Base-by-base conservation (phyloP, 805 yeast genomes). In the Isabelozyma gotoi region DNA sequence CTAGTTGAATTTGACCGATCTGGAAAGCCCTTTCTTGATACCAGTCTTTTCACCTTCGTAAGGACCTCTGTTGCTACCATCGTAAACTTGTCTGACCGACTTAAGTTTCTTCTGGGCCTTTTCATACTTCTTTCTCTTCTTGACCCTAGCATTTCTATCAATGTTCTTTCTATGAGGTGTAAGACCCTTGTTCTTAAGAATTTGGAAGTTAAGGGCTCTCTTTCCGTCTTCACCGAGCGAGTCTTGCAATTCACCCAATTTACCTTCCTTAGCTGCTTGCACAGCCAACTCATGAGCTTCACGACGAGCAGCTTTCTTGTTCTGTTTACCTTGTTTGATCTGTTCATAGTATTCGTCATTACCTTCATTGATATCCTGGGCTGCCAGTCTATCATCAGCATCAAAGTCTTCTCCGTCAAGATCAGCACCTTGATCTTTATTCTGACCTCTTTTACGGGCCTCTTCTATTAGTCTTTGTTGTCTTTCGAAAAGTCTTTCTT, bases 121-220 rank as follows among this genome's bases (percentile, higher is more conserved):
- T 51, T 89, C 98, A 73, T 87, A 94, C 81, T 88, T 88, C 82
- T 84, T 88, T 77, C 99, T 86, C 95, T 92, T 94, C 78, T 94
- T 94, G 57, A 94, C 98, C 71, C 99, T 85, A 35, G 98, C 81
- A 65, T 94, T 94, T 69, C 97, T 81, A 74, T 87, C 82, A 52
- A 88, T 97, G 77, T 94, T 94, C 75, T 88, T 86, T 63, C 96
- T 80, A 65, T 84, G 86, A 15, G 96, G 92, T 1, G 97, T 91
- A 50, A 94, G 81, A 60, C 99, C 99, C 73, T 88, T 91, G 73
- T 94, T 94, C 79, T 92, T 94, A 70, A 88, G 76, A 49, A 94
- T 94, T 73, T 92, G 98, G 71, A 85, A 94, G 63, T 87, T 89
- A 57, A 94, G 77, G 1, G 97, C 98, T 61, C 99, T 85, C 74